Conservation (phyloP, 2,329 filamentous ascomycete species). For the Neonectria ditissima region DNA sequence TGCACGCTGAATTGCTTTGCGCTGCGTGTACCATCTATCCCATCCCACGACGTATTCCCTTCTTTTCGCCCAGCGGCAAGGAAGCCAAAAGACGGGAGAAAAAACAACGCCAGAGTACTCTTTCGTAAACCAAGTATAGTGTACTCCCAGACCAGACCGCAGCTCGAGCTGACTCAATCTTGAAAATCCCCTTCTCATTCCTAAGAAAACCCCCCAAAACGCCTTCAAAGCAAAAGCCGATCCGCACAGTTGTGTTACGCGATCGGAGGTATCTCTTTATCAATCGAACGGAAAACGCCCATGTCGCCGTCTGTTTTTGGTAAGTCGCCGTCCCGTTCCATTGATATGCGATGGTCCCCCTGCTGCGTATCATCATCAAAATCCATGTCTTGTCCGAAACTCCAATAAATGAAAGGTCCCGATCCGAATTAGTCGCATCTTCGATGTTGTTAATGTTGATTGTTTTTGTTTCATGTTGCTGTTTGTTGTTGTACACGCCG, state of each 20-base stretch:
- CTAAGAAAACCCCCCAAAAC: conserved; percentile 21
- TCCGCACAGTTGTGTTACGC: conserved; percentile 37
- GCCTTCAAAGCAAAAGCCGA: conserved; percentile 31
- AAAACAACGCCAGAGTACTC: conserved; percentile 29
- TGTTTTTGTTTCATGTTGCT: background rate
- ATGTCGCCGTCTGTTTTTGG: conserved; percentile 37
- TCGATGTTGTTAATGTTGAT: conserved; percentile 10
- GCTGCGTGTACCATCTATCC: conserved; percentile 30
- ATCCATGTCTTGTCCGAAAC: conserved; percentile 37
- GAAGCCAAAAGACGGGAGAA: conserved; percentile 22
- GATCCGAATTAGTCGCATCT: conserved; percentile 20
- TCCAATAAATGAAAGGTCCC: conserved; percentile 31
- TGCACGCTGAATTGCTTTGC: conserved; percentile 29
- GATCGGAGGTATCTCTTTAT: conserved; percentile 45
- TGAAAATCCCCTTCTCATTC: conserved; percentile 21
- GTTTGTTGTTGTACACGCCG: conserved; percentile 40
- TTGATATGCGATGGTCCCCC: conserved; percentile 43
- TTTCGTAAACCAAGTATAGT: conserved; percentile 19
- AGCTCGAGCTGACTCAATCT: conserved; percentile 30
- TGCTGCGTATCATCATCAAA: conserved; percentile 40
- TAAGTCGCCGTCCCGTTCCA: conserved; percentile 43
- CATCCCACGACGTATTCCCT: conserved; percentile 26
- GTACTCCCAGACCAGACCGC: conserved; percentile 37
- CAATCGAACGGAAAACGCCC: conserved; percentile 47
- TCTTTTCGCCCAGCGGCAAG: conserved; percentile 16